Percentiles rank a stretch among this genome's conserved stretches.
These are phyloP conservation scores for Linnemannia schmuckeri DNA, from an alignment of 192 early-diverging fungal genomes.

Conservation along the genomic window DNA sequence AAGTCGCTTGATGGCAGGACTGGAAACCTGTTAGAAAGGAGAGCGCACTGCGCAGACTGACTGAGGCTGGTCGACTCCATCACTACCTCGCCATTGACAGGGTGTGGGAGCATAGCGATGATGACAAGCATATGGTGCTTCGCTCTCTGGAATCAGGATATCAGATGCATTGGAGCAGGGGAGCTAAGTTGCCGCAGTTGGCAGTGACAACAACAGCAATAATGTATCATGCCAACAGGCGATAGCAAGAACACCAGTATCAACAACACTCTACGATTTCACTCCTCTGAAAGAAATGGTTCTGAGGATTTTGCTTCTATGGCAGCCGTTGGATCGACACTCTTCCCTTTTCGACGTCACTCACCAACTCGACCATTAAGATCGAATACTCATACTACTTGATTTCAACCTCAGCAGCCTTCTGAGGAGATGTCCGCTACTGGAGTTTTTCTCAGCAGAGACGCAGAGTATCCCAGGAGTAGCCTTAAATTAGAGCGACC, in stretches of 20 bases:
- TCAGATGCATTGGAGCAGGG: neutral
- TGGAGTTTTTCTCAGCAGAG: neutral
- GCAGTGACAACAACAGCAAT: neutral
- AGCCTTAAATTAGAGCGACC: neutral
- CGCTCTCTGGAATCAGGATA: neutral
- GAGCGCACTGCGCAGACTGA: neutral
- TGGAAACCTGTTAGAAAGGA: neutral
- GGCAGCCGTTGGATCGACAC: neutral
- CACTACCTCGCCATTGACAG: neutral
- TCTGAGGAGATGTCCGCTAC: neutral
- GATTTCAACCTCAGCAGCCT: neutral
- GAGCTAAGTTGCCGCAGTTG: neutral
- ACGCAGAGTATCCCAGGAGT: neutral
- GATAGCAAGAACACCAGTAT: neutral
- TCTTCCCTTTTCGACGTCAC: neutral
- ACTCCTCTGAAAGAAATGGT: neutral
- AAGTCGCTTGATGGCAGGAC: neutral
- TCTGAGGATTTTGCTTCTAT: neutral
- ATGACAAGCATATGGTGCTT: neutral
- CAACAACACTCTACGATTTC: neutral
- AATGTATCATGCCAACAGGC: neutral
- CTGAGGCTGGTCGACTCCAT: neutral
- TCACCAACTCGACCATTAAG: neutral
- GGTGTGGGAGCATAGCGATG: neutral
- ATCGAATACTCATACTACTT: neutral